A percentile compares a stretch with the other conserved stretches of the same genome.
These are phyloP conservation scores for Xylariomycetidae sp. DNA, from an alignment of 2,329 filamentous ascomycete genomes.

Conservation along the genomic window DNA sequence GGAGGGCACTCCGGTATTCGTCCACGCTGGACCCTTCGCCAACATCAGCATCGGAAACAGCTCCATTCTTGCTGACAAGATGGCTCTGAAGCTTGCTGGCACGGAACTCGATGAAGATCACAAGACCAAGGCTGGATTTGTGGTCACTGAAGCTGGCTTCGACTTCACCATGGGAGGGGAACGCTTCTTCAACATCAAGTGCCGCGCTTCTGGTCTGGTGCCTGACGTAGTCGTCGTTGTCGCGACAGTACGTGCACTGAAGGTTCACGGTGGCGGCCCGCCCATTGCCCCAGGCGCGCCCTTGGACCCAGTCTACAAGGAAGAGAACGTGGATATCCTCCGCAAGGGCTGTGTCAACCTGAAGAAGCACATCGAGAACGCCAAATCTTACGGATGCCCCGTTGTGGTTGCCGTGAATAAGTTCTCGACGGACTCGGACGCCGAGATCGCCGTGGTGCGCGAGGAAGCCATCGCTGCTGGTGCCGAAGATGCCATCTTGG, in stretches of 20 bases:
- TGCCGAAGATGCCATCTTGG: slow-evolving; percentile 85
- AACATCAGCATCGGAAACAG: slow-evolving; percentile 98
- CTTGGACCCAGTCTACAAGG: slow-evolving; percentile 81
- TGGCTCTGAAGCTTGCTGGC: slow-evolving; percentile 91
- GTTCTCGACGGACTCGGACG: slow-evolving; percentile 88
- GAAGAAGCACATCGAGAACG: slow-evolving; percentile 90
- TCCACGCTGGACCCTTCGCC: slow-evolving; percentile 94
- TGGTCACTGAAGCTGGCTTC: slow-evolving; percentile 95
- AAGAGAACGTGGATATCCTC: slow-evolving; percentile 89
- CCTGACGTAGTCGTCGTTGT: slow-evolving; percentile 94
- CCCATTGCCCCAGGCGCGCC: slow-evolving; percentile 82
- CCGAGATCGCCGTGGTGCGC: slow-evolving; percentile 81
- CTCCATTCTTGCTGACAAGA: slow-evolving; percentile 89
- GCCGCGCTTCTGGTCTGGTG: slow-evolving; percentile 83
- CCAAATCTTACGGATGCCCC: slow-evolving; percentile 80
- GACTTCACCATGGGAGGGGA: slow-evolving; percentile 99
- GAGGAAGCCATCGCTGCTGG: slow-evolving; percentile 90
- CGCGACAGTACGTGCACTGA: slow-evolving; percentile 89
- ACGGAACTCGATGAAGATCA: slow-evolving; percentile 89
- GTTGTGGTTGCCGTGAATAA: slow-evolving; percentile 97
- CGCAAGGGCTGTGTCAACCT: slow-evolving; percentile 89
- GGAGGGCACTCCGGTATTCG: slow-evolving; percentile 94
- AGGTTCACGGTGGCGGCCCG: slow-evolving; percentile 95
- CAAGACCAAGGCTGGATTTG: slow-evolving; percentile 77
- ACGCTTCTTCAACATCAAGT: slow-evolving; percentile 99